A percentile compares a stretch with the other conserved stretches of the same genome.
These are phyloP conservation scores for Acacia confusa DNA, from an alignment of 306 rosid species.

Conservation along the genomic window DNA sequence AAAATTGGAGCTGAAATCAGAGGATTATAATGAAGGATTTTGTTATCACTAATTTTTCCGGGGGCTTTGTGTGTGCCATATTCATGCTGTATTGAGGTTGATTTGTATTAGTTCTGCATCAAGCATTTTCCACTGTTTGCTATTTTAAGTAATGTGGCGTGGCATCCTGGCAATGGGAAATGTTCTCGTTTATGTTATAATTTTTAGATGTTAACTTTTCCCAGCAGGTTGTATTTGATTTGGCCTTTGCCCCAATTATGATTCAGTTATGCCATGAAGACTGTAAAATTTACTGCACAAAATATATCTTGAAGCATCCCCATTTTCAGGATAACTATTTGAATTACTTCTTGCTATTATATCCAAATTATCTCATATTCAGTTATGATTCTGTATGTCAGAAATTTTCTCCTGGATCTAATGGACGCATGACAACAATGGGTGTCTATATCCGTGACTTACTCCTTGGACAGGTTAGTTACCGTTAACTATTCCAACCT, in stretches of 20 bases:
- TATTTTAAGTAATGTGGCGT: not conserved
- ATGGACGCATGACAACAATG: constrained; percentile 92
- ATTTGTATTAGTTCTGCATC: too few relatives aligned
- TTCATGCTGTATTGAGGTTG: not conserved
- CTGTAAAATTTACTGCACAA: not conserved
- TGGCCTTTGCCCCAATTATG: not conserved
- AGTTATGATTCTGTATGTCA: constrained; percentile 40
- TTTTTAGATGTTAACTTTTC: too few relatives aligned
- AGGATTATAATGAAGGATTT: not conserved
- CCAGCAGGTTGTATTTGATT: not conserved
- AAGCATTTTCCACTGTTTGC: not conserved
- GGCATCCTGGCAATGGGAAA: not conserved
- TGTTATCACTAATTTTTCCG: not conserved
- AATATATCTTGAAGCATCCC: not conserved
- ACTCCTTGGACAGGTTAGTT: constrained; percentile 97
- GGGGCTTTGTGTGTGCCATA: not conserved
- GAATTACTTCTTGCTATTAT: not conserved
- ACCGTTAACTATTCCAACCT: not conserved
- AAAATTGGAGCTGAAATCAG: not conserved
- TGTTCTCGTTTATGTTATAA: not conserved
- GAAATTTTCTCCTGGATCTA: constrained; percentile 99
- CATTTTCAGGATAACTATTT: constrained; percentile 16
- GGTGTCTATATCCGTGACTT: constrained; percentile 96
- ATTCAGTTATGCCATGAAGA: not conserved
- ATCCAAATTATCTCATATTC: constrained; percentile 16